Conservation (phyloP, 2,329 filamentous ascomycete genomes). For the Colletotrichum caudatum region DNA sequence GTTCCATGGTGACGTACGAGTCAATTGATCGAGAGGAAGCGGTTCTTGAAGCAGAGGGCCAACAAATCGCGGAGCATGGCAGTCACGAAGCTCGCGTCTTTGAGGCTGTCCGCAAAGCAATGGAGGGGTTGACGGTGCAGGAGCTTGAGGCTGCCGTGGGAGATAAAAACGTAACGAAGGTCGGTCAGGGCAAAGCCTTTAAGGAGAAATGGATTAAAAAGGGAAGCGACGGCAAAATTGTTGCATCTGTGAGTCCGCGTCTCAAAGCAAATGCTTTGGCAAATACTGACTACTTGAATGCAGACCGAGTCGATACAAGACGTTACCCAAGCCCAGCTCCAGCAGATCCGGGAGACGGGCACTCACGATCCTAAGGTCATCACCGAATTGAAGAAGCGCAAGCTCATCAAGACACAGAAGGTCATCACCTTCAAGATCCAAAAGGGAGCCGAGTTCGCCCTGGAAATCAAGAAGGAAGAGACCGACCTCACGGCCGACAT, state of each 20-base stretch:
- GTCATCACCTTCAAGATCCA: slow-evolving; percentile 83
- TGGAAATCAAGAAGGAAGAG: slow-evolving; percentile 90
- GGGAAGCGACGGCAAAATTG: slow-evolving; percentile 67
- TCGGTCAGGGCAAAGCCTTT: slow-evolving; percentile 96
- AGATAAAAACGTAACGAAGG: slow-evolving; percentile 78
- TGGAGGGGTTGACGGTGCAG: slow-evolving; percentile 84
- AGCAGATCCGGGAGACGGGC: slow-evolving; percentile 76
- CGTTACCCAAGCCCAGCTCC: slow-evolving; percentile 79
- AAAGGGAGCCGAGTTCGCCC: slow-evolving; percentile 90
- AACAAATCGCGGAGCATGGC: slow-evolving; percentile 78
- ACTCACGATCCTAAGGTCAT: slow-evolving; percentile 82
- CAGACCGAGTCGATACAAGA: slow-evolving; percentile 82
- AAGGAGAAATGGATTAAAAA: slow-evolving; percentile 79
- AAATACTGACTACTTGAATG: slow-evolving; percentile 28
- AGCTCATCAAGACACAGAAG: slow-evolving; percentile 87
- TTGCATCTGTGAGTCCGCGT: slow-evolving; percentile 59
- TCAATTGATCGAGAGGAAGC: slow-evolving; percentile 84
- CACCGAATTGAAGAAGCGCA: slow-evolving; percentile 89
- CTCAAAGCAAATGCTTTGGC: not conserved
- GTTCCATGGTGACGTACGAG: slow-evolving; percentile 89
- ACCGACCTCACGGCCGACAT: slow-evolving; percentile 96
- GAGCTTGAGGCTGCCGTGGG: slow-evolving; percentile 78
- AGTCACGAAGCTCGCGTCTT: slow-evolving; percentile 88
- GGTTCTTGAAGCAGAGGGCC: slow-evolving; percentile 79
- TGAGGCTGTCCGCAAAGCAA: slow-evolving; percentile 75